phyloP scores from a whole-genome alignment of 768 basidiomycete genomes.

The Mycena epipterygia region DNA sequence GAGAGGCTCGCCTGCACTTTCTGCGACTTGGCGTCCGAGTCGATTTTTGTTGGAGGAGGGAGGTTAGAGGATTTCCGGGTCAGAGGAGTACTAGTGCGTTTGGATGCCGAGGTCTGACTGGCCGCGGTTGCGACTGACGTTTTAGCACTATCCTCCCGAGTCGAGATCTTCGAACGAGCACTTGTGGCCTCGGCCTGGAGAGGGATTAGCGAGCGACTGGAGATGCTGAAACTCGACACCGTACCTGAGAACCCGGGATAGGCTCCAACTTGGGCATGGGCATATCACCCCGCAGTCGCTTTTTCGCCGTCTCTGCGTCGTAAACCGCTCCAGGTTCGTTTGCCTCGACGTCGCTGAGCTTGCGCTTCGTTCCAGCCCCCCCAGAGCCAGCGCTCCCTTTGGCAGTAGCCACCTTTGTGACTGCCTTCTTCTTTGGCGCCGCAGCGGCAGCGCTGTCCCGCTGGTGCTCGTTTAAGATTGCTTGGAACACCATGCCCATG shows the following conservation, averaged over 20 bases:
- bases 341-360: background rate
- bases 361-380: constrained; percentile 11
- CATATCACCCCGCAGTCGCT: constrained; percentile 19
- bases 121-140: background rate
- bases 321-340: constrained; percentile 14
- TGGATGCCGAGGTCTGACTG: background rate
- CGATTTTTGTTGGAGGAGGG: background rate
- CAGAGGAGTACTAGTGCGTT: constrained; percentile 1
- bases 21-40: background rate
- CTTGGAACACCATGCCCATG: constrained; percentile 10
- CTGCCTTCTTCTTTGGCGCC: constrained; percentile 15
- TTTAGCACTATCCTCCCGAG: too few relatives aligned
- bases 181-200: too few relatives aligned
- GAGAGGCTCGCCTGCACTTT: constrained; percentile 16
- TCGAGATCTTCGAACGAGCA: too few relatives aligned
- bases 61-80: constrained; percentile 2
- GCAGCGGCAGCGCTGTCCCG: background rate
- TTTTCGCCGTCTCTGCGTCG: constrained; percentile 14
- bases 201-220: too few relatives aligned
- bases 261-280: constrained; percentile 17
- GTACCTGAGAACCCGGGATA: background rate
- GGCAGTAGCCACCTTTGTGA: background rate
- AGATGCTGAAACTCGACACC: background rate
- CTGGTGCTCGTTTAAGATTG: constrained; percentile 19
- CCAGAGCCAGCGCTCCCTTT: background rate